Conservation (phyloP, 495 filamentous ascomycete genomes). For the Letharia lupina region DNA sequence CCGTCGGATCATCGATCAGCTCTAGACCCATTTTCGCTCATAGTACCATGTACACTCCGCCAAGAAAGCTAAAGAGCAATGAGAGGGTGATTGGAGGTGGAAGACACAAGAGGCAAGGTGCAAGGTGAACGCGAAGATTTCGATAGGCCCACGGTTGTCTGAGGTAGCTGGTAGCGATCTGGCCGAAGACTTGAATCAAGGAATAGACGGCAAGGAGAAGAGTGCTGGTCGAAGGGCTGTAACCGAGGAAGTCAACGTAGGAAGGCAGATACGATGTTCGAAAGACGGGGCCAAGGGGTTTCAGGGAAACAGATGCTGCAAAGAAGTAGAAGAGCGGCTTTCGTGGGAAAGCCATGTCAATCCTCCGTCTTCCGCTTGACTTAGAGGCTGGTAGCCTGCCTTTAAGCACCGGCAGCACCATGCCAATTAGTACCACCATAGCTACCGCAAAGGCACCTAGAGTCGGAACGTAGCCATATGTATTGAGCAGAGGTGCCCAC, state of each 20-base stretch:
- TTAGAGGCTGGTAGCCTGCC: constrained; percentile 24
- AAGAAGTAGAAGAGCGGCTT: constrained; percentile 22
- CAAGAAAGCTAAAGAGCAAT: constrained; percentile 48
- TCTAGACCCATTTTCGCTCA: constrained; percentile 43
- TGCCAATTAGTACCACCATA: constrained; percentile 28
- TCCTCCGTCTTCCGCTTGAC: constrained; percentile 12
- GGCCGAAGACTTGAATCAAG: constrained; percentile 37
- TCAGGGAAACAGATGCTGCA: constrained; percentile 23
- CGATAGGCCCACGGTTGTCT: constrained; percentile 40
- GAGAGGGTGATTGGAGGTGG: constrained; percentile 44
- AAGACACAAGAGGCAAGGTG: constrained; percentile 39
- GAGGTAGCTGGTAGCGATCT: constrained; percentile 42
- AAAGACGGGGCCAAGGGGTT: constrained; percentile 47
- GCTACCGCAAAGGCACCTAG: constrained; percentile 28
- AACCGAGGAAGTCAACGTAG: constrained; percentile 36
- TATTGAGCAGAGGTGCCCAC: constrained; percentile 27
- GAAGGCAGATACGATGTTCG: constrained; percentile 44
- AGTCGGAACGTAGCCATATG: constrained; percentile 29
- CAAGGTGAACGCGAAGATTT: constrained; percentile 39
- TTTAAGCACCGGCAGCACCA: constrained; percentile 30
- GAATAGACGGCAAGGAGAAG: constrained; percentile 38
- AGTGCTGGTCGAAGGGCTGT: constrained; percentile 26
- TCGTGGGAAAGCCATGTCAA: constrained; percentile 32
- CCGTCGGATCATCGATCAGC: constrained; percentile 29
- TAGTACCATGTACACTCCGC: constrained; percentile 38